Conservation (phyloP, 2,329 filamentous ascomycete species). For the Xylariales sp. region DNA sequence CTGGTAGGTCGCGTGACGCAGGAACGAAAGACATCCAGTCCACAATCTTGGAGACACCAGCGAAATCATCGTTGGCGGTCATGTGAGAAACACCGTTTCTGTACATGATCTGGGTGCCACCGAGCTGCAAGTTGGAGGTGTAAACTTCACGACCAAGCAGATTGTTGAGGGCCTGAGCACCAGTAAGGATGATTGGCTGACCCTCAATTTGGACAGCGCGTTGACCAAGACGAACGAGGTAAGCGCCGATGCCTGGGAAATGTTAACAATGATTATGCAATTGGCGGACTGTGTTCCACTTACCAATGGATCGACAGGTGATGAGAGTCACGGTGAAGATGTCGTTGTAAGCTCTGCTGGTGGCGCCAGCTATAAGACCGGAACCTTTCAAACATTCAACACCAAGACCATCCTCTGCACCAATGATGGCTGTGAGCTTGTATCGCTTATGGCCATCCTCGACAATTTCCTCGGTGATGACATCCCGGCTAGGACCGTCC, state of each 20-base stretch:
- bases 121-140: conserved; percentile 97
- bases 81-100: conserved; percentile 99
- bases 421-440: conserved; percentile 91
- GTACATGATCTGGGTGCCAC: conserved; percentile 99
- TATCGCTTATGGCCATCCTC: conserved; percentile 87
- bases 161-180: conserved; percentile 97
- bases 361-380: conserved; percentile 96
- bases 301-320: conserved; percentile 94
- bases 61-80: conserved; percentile 96
- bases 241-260: conserved; percentile 78
- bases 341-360: conserved; percentile 94
- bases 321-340: conserved; percentile 98
- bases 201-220: conserved; percentile 98
- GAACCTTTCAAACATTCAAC: conserved; percentile 96
- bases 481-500: conserved; percentile 66
- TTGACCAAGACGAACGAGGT: conserved; percentile 95
- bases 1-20: conserved; percentile 87
- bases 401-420: conserved; percentile 91
- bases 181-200: conserved; percentile 97
- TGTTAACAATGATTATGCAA: conserved; percentile 26
- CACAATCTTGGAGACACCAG: conserved; percentile 95
- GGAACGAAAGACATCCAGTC: conserved; percentile 98
- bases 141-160: conserved; percentile 96
- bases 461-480: conserved; percentile 81
- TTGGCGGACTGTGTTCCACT: conserved; percentile 21